phyloP scores from a whole-genome alignment of 2,329 filamentous ascomycete species.

The Didymella keratinophila region DNA sequence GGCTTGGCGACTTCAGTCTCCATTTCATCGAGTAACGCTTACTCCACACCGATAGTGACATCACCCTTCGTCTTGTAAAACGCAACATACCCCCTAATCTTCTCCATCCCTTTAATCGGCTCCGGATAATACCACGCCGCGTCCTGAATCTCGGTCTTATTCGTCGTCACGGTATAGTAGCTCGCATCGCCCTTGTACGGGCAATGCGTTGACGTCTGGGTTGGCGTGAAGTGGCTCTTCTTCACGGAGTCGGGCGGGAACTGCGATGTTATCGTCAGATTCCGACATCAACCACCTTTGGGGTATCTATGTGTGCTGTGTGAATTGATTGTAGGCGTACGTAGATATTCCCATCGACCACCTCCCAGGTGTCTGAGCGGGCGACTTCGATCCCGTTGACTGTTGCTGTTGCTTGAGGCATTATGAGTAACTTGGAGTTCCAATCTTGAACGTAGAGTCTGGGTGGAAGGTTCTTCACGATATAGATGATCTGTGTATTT shows the following conservation, averaged over 20 bases:
- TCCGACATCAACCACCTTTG: too few relatives aligned
- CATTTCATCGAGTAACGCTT: neutral
- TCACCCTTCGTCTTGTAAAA: constrained; percentile 61
- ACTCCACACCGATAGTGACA: constrained; percentile 19
- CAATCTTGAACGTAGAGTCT: too few relatives aligned
- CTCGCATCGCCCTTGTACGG: constrained; percentile 66
- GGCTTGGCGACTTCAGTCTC: too few relatives aligned
- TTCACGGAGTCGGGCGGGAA: constrained; percentile 55
- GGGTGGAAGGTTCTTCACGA: neutral
- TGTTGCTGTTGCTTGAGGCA: constrained; percentile 56
- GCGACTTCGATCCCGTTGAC: constrained; percentile 61
- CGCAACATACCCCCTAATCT: constrained; percentile 64
- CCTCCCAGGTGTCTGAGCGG: constrained; percentile 60
- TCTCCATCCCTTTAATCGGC: constrained; percentile 58
- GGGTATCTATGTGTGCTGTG: too few relatives aligned
- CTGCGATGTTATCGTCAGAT: constrained; percentile 7
- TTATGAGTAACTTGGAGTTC: constrained; percentile 5
- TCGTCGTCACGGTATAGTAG: constrained; percentile 63
- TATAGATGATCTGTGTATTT: neutral
- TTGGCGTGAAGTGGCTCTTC: constrained; percentile 55
- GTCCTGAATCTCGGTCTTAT: constrained; percentile 59
- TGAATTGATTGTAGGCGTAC: constrained; percentile 32
- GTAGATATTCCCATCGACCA: constrained; percentile 68
- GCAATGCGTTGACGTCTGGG: constrained; percentile 59
- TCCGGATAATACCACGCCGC: constrained; percentile 67